phyloP scores from a whole-genome alignment of 2,329 filamentous ascomycete species.

The Stachybotrys elegans region DNA sequence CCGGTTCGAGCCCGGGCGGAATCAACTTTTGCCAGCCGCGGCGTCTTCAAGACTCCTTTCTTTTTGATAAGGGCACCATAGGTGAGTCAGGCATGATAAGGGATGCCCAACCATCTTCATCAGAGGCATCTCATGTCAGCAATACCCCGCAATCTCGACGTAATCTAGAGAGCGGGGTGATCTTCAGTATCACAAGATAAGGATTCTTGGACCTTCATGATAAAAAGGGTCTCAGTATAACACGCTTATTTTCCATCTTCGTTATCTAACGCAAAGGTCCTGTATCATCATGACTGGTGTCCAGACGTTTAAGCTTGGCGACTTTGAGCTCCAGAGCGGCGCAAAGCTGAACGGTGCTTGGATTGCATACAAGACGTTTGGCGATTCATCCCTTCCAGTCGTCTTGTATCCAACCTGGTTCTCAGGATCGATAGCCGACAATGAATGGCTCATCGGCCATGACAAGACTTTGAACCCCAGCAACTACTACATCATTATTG shows the following conservation, averaged over 20 bases:
- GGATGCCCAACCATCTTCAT: too few species aligned
- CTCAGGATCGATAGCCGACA: slow-evolving; percentile 56
- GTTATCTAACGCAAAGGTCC: too few species aligned
- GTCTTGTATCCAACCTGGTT: slow-evolving; percentile 79
- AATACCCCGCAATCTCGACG: too few species aligned
- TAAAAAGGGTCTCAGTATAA: too few species aligned
- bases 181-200: too few species aligned
- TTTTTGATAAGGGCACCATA: too few species aligned
- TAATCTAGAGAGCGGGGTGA: too few species aligned
- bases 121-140: too few species aligned
- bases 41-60: too few species aligned
- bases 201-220: too few species aligned
- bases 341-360: slow-evolving; percentile 57
- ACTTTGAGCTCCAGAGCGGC: slow-evolving; percentile 63
- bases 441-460: slow-evolving; percentile 67
- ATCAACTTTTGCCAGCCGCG: slow-evolving; percentile 1
- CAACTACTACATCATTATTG: slow-evolving; percentile 44
- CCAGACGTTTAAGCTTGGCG: slow-evolving; percentile 48
- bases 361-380: slow-evolving; percentile 75
- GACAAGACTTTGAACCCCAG: slow-evolving; percentile 59
- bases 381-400: slow-evolving; percentile 54
- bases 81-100: too few species aligned
- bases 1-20: slow-evolving; percentile 5
- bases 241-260: too few species aligned
- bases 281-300: slow-evolving; percentile 15